A percentile compares a stretch with the other conserved stretches of the same genome.
These are phyloP conservation scores for Schizosaccharomyces octosporus DNA, from an alignment of 805 yeast genomes.

Conservation along the genomic window DNA sequence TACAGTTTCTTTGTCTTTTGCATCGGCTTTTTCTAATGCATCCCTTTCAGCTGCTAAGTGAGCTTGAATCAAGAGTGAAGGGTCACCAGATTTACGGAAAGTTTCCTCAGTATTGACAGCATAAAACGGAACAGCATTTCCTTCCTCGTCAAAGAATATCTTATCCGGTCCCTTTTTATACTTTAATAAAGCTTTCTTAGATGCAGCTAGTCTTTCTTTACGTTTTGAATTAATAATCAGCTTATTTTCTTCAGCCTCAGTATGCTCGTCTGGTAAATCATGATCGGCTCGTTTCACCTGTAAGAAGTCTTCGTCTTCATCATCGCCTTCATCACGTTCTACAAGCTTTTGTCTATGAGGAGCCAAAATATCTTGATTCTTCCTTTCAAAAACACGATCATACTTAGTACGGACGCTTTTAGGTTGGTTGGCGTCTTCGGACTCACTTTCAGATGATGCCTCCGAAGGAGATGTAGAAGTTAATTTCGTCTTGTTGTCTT, in stretches of 20 bases:
- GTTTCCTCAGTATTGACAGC: constrained; percentile 79
- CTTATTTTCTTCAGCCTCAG: constrained; percentile 1
- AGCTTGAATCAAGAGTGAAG: constrained; percentile 36
- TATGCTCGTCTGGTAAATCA: constrained; percentile 27
- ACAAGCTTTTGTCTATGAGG: constrained; percentile 67
- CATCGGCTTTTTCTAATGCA: constrained; percentile 47
- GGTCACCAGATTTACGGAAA: constrained; percentile 47
- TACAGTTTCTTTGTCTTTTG: constrained; percentile 52
- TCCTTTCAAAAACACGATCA: constrained; percentile 86
- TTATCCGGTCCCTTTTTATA: constrained; percentile 49
- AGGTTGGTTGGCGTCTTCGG: constrained; percentile 12
- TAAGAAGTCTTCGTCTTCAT: constrained; percentile 52
- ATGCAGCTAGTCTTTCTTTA: constrained; percentile 59
- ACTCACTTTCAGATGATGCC: background rate
- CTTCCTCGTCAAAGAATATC: constrained; percentile 79
- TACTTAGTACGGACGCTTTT: constrained; percentile 56
- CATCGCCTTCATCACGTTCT: constrained; percentile 16
- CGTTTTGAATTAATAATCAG: constrained; percentile 33
- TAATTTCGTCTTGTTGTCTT: background rate
- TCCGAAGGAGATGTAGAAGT: background rate
- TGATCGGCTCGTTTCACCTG: constrained; percentile 59
- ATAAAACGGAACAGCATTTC: constrained; percentile 70
- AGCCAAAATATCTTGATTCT: constrained; percentile 74
- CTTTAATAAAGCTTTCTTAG: constrained; percentile 46
- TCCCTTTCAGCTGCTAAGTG: constrained; percentile 44